phyloP scores from a whole-genome alignment of 2,329 filamentous ascomycete genomes.

The Trichoderma sp. region DNA sequence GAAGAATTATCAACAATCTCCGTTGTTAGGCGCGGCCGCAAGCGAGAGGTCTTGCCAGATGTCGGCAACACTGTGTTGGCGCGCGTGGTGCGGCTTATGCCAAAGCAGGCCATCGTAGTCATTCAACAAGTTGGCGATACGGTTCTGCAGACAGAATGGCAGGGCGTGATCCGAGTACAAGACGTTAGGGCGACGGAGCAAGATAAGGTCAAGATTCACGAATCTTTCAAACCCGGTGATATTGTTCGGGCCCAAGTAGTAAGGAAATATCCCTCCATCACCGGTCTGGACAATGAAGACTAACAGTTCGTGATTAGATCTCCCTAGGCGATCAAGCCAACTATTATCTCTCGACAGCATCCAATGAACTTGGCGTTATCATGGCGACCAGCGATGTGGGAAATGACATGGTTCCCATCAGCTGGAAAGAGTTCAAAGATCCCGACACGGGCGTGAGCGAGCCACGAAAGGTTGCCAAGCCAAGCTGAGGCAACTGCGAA shows the following conservation, averaged over 20 bases:
- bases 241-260: constrained; percentile 85
- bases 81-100: constrained; percentile 81
- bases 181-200: constrained; percentile 96
- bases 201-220: constrained; percentile 87
- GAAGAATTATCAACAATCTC: constrained; percentile 58
- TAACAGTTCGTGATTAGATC: constrained; percentile 55
- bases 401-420: constrained; percentile 89
- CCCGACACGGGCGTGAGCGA: constrained; percentile 76
- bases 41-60: constrained; percentile 76
- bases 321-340: constrained; percentile 91
- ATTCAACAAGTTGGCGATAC: constrained; percentile 81
- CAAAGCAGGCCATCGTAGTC: constrained; percentile 80
- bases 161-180: constrained; percentile 82
- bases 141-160: constrained; percentile 78
- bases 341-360: constrained; percentile 92
- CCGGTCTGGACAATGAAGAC: not conserved
- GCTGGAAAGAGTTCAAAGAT: constrained; percentile 94
- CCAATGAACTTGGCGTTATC: constrained; percentile 90
- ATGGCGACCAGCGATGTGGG: constrained; percentile 88
- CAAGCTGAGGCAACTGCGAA: constrained; percentile 42
- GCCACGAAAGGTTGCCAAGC: constrained; percentile 90
- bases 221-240: constrained; percentile 91
- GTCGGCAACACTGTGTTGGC: constrained; percentile 82
- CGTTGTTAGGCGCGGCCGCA: constrained; percentile 54
- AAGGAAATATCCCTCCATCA: constrained; percentile 39